Percentiles rank a stretch among this genome's conserved stretches.
These are phyloP conservation scores for Arthrobotrys pseudoclavata DNA, from an alignment of 2,329 filamentous ascomycete genomes.

Conservation along the genomic window DNA sequence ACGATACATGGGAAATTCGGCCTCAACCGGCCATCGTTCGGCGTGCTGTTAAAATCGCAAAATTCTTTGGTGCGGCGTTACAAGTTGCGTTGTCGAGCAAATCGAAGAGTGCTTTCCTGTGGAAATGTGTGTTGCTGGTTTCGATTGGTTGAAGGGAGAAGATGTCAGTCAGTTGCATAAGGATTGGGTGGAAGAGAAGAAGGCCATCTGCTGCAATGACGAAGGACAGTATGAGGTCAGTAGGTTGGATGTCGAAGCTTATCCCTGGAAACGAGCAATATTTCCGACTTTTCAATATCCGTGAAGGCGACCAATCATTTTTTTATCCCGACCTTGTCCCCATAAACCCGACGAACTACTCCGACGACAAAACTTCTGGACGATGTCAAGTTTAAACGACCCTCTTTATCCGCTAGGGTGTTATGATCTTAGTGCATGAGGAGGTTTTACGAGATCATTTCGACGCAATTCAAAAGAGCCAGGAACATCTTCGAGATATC, in stretches of 20 bases:
- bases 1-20: conserved; percentile 65
- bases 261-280: conserved; percentile 51
- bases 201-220: conserved; percentile 60
- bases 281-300: conserved; percentile 32
- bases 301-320: conserved; percentile 47
- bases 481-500: conserved; percentile 66
- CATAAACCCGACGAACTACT: conserved; percentile 52
- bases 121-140: conserved; percentile 63
- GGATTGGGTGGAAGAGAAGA: conserved; percentile 64
- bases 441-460: conserved; percentile 67
- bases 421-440: conserved; percentile 69
- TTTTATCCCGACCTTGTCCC: conserved; percentile 56
- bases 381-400: conserved; percentile 53
- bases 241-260: conserved; percentile 40
- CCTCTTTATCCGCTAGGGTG: conserved; percentile 66
- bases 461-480: conserved; percentile 68
- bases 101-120: conserved; percentile 64
- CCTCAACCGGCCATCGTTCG: conserved; percentile 65
- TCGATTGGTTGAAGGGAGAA: conserved; percentile 65
- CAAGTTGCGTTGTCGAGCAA: conserved; percentile 50
- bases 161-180: conserved; percentile 65
- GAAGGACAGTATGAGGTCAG: conserved; percentile 45
- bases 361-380: conserved; percentile 47
- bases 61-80: conserved; percentile 66
- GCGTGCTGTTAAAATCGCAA: conserved; percentile 66